Evolutionary conservation across 108 stramenopile genomes (phyloP), one percentile per base, ranked within the genome.

Genomic region (Schizochytrium sp.): DNA sequence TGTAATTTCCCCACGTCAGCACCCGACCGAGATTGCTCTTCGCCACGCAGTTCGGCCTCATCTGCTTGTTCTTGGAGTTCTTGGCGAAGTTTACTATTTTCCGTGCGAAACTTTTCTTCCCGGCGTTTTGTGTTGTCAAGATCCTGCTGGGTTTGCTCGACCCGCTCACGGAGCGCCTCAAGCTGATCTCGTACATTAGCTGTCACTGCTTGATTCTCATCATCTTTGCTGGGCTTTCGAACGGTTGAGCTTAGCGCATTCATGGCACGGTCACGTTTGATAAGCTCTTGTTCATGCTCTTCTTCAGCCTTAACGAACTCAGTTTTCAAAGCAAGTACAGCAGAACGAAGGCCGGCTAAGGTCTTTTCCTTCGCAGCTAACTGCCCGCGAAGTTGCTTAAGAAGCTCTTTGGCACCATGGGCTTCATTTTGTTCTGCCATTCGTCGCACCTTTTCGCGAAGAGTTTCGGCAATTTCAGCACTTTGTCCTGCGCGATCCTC

Each of bases 271-370:
- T 57, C 57, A 44, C 38, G 56, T 7, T 59, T 59, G 57, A 57
- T 57, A 0, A 87, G 3, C 4, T 57, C 87, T 10, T 57, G 40
- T 58, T 87, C 87, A 17, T 58, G 87, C 87, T 87, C 87, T 59
- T 87, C 87, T 2, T 59, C 57, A 38, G 87, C 87, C 44, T 87
- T 87, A 55, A 91, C 57, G 72, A 91, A 91, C 89, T 91, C 91
- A 4, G 89, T 73, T 55, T 91, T 91, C n/a, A 91, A 87, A 4
- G 87, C 41, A 19, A 91, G 72, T n/a, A 91, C 83, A 41, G 89
- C 72, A 15, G 17, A 46, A 38, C 91, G 88, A 42, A 89, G 89
- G 72, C 72, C 89, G 40, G 38, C 46, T 0, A 91, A 53, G 50
- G 89, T 91, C 0, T 87, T 73, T 3, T 91, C 91, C 56, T 89